Conservation (phyloP, 192 early-diverging fungal genomes). For the Spizellomyces sp. region DNA sequence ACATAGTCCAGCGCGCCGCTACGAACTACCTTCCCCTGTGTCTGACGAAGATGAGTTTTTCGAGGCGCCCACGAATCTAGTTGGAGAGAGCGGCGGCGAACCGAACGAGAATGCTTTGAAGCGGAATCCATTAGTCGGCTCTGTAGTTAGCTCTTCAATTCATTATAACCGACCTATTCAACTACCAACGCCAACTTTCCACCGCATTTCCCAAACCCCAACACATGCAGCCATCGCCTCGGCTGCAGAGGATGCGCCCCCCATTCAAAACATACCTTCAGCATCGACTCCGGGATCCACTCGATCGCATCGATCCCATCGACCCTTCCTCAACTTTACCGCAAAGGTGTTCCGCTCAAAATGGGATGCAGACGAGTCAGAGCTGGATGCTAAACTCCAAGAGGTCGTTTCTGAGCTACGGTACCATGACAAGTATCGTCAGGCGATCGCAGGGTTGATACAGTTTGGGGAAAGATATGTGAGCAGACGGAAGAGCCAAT, state of each 20-base stretch:
- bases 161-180: neutral
- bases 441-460: neutral
- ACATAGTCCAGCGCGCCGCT: too few species aligned
- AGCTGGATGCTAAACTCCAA: conserved; percentile 1
- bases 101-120: neutral
- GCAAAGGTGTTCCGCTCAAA: neutral
- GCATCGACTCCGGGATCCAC: neutral
- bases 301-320: neutral
- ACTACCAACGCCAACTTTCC: neutral
- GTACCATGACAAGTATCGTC: neutral
- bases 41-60: neutral
- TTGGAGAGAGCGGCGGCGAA: too few species aligned
- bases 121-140: neutral
- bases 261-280: neutral
- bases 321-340: neutral
- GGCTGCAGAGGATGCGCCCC: neutral
- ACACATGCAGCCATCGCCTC: neutral
- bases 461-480: neutral
- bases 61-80: neutral
- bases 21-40: neutral
- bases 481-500: neutral
- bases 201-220: neutral
- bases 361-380: neutral
- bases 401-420: neutral
- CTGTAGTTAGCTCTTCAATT: neutral